Evolutionary conservation across 768 basidiomycete species (phyloP).

Genomic region (Naganishia vaughanmartiniae): DNA sequence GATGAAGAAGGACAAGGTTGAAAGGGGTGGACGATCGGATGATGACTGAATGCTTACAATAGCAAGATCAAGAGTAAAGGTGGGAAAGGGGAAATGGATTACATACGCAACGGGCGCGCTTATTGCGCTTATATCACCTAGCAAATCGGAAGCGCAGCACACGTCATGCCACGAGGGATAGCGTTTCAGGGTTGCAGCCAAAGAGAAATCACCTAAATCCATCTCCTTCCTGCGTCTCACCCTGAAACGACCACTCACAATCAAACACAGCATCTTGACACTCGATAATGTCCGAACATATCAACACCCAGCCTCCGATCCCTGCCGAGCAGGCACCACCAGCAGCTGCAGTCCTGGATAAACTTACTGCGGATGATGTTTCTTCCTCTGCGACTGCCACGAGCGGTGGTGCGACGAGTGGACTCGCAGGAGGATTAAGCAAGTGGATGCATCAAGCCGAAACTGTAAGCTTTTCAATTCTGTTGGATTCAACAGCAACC

Average conservation of each 20-base stretch:
- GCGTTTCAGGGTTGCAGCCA: too few species aligned
- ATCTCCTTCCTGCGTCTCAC: not conserved
- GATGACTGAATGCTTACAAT: conserved; percentile 4
- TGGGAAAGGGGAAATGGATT: not conserved
- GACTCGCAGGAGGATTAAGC: not conserved
- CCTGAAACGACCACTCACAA: too few species aligned
- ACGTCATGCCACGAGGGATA: not conserved
- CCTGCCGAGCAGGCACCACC: conserved; percentile 5
- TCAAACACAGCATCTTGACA: too few species aligned
- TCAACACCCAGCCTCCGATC: conserved; percentile 3
- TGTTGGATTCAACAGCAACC: too few species aligned
- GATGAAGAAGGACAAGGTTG: not conserved
- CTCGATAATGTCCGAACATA: conserved; percentile 11
- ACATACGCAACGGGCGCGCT: conserved; percentile 12
- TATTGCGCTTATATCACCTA: not conserved
- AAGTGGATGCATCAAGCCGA: conserved; percentile 20
- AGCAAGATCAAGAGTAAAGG: conserved; percentile 6
- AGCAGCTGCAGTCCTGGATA: not conserved
- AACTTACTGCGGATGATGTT: too few species aligned
- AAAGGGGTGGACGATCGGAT: not conserved
- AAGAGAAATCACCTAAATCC: too few species aligned
- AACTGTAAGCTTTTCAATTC: not conserved
- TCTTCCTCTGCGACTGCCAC: not conserved
- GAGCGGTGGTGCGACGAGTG: too few species aligned
- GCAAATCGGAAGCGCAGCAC: not conserved